A percentile compares a stretch with the other conserved stretches of the same genome.
Evolutionary conservation across 2,329 filamentous ascomycete species (phyloP).

Genomic region (Penicillium occitanis): DNA sequence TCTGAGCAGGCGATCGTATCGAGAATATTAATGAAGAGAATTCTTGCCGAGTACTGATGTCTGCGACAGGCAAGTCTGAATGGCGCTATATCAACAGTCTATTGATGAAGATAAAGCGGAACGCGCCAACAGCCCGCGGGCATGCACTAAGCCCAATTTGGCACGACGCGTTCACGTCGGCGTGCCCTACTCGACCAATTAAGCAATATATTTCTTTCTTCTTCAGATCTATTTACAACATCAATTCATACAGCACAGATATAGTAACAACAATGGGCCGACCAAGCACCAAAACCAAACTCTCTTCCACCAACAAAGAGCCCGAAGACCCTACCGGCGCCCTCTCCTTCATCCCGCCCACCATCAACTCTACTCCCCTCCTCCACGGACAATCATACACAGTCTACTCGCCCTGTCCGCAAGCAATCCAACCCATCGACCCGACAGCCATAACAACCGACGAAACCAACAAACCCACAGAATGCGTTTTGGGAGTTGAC

Average conservation of each 20-base stretch:
- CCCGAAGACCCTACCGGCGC: conserved; percentile 33
- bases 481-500: conserved; percentile 83
- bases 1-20: neutral
- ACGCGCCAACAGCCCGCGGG: conserved; percentile 5
- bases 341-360: conserved; percentile 65
- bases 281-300: conserved; percentile 3
- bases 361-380: conserved; percentile 59
- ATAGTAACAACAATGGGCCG: conserved; percentile 8
- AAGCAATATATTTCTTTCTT: conserved; percentile 4
- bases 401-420: conserved; percentile 68
- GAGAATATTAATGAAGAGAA: no score
- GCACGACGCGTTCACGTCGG: conserved; percentile 34
- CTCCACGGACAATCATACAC: conserved; percentile 67
- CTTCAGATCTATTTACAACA: neutral
- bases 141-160: conserved; percentile 37
- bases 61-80: neutral
- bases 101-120: neutral
- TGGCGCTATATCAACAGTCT: neutral
- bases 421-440: conserved; percentile 46
- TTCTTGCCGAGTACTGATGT: neutral
- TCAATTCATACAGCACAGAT: neutral
- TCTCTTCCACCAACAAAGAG: neutral
- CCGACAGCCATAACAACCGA: conserved; percentile 39
- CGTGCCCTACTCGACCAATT: neutral
- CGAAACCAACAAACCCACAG: conserved; percentile 46